A percentile compares a stretch with the other conserved stretches of the same genome.
These are phyloP conservation scores for Cytospora leucostoma DNA, from an alignment of 2,329 filamentous ascomycete species.

Conservation along the genomic window DNA sequence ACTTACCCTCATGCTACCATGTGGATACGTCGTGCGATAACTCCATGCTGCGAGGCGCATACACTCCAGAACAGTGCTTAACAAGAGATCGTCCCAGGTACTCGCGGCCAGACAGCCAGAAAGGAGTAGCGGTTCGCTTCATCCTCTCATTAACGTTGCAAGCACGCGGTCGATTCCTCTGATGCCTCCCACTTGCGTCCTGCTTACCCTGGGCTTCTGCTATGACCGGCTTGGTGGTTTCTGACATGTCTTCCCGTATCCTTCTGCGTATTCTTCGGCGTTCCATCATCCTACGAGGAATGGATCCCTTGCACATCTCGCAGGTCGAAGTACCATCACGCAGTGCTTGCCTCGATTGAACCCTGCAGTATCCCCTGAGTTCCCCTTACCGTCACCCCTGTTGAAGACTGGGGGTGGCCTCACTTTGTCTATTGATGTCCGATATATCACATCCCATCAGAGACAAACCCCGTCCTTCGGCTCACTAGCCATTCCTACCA, in stretches of 20 bases:
- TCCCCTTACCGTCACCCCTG: slow-evolving; percentile 18
- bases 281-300: slow-evolving; percentile 8
- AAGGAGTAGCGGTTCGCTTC: slow-evolving; percentile 20
- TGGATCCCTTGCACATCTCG: slow-evolving; percentile 6
- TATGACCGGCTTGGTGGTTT: slow-evolving; percentile 3
- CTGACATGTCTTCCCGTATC: slow-evolving; percentile 2
- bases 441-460: slow-evolving; percentile 26
- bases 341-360: slow-evolving; percentile 9
- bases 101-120: slow-evolving; percentile 23
- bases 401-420: slow-evolving; percentile 21
- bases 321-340: slow-evolving; percentile 16
- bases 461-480: slow-evolving; percentile 20
- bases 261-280: not conserved
- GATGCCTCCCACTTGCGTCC: slow-evolving; percentile 18
- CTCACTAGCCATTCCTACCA: slow-evolving; percentile 23
- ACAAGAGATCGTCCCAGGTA: slow-evolving; percentile 9
- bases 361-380: slow-evolving; percentile 18
- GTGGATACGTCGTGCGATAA: slow-evolving; percentile 11
- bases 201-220: slow-evolving; percentile 10
- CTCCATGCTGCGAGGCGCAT: slow-evolving; percentile 10
- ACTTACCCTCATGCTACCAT: not conserved
- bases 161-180: slow-evolving; percentile 24
- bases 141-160: slow-evolving; percentile 18
- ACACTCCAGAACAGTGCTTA: slow-evolving; percentile 1
- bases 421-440: slow-evolving; percentile 21